Evolutionary conservation across 192 early-diverging fungal species (phyloP).

Genomic region (Linnemannia zychae): DNA sequence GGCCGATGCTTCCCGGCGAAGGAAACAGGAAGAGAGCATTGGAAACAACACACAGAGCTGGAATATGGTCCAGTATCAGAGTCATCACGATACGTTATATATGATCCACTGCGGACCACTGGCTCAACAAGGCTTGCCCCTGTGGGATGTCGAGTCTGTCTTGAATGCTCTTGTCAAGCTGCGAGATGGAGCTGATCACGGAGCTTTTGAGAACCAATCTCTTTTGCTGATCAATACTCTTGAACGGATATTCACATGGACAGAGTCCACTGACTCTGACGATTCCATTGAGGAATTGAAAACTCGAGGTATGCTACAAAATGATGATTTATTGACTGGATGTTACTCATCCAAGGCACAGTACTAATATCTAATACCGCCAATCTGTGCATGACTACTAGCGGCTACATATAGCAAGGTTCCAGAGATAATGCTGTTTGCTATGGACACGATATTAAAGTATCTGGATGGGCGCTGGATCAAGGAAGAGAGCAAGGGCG

Average conservation of each 20-base stretch:
- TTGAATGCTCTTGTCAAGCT: conserved; percentile 32
- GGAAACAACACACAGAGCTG: not conserved
- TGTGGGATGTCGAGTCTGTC: conserved; percentile 38
- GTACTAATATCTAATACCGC: not conserved
- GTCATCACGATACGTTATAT: conserved; percentile 27
- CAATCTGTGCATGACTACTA: not conserved
- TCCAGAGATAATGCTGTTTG: conserved; percentile 32
- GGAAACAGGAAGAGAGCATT: not conserved
- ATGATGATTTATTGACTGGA: not conserved
- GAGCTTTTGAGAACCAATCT: conserved; percentile 34
- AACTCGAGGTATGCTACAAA: conserved; percentile 13
- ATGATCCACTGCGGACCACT: conserved; percentile 49
- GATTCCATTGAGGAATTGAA: conserved; percentile 39
- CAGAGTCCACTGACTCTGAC: conserved; percentile 13
- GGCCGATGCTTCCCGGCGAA: conserved; percentile 2
- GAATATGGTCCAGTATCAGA: not conserved
- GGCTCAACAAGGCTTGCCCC: not conserved
- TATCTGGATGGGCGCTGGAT: conserved; percentile 50
- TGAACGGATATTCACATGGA: conserved; percentile 47
- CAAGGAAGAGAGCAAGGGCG: conserved; percentile 10
- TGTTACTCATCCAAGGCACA: not conserved
- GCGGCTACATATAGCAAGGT: conserved; percentile 26
- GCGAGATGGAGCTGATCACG: conserved; percentile 19
- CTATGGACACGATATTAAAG: conserved; percentile 29
- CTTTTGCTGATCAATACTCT: conserved; percentile 37